Evolutionary conservation across 495 filamentous ascomycete genomes (phyloP).

Genomic region (Stereocaulon alpinum): DNA sequence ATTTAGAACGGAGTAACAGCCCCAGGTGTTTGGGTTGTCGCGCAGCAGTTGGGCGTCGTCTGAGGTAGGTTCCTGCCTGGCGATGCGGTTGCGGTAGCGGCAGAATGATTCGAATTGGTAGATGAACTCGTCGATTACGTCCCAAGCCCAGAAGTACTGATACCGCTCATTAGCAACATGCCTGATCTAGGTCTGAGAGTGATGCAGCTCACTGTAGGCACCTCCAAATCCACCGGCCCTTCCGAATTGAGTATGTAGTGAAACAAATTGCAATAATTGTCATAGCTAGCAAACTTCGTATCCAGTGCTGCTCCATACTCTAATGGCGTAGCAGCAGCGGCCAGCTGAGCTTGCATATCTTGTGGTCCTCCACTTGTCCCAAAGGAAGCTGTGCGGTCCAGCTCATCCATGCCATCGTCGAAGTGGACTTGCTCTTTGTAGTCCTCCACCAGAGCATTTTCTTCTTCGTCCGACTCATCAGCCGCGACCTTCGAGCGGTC

Average conservation of each 20-base stretch:
- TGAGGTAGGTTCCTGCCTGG: slow-evolving; percentile 72
- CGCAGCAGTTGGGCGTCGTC: slow-evolving; percentile 81
- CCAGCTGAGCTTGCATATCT: slow-evolving; percentile 85
- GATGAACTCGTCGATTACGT: slow-evolving; percentile 99
- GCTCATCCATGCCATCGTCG: slow-evolving; percentile 70
- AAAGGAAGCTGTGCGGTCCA: slow-evolving; percentile 50
- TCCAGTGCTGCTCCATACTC: slow-evolving; percentile 88
- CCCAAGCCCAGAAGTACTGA: slow-evolving; percentile 99
- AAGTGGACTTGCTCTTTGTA: slow-evolving; percentile 91
- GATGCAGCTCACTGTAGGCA: slow-evolving; percentile 60
- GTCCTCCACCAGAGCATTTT: slow-evolving; percentile 87
- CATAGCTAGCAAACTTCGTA: slow-evolving; percentile 95
- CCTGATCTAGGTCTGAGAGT: slow-evolving; percentile 5
- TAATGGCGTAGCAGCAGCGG: slow-evolving; percentile 82
- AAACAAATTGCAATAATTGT: slow-evolving; percentile 97
- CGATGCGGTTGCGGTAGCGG: slow-evolving; percentile 84
- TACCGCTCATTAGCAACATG: slow-evolving; percentile 12
- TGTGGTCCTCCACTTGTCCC: slow-evolving; percentile 35
- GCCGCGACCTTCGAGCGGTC: slow-evolving; percentile 34
- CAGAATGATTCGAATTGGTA: slow-evolving; percentile 99
- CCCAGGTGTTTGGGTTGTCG: slow-evolving; percentile 97
- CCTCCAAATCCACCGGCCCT: slow-evolving; percentile 90
- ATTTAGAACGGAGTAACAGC: slow-evolving; percentile 98
- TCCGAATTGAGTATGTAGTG: slow-evolving; percentile 99
- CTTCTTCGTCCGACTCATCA: slow-evolving; percentile 84